A percentile compares a stretch with the other conserved stretches of the same genome.
These are phyloP conservation scores for Sisymbrium irio DNA, from an alignment of 345 rosid species.

Conservation along the genomic window DNA sequence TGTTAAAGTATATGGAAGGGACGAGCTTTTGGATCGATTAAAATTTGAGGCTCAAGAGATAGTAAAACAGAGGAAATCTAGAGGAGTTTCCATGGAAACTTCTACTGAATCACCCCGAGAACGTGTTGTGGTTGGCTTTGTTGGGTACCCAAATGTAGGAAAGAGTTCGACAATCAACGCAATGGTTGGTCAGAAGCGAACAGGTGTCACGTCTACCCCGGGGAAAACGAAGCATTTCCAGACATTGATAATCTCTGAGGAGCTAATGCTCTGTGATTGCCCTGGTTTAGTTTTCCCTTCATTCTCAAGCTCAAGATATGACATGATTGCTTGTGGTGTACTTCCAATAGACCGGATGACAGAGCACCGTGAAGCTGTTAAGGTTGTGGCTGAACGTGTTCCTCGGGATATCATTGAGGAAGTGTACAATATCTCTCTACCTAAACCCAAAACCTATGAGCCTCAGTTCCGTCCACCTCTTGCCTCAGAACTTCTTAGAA, in stretches of 20 bases:
- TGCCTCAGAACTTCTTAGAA: constrained; percentile 67
- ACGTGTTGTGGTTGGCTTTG: constrained; percentile 75
- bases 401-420: constrained; percentile 63
- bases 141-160: constrained; percentile 96
- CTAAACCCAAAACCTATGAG: constrained; percentile 85
- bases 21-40: constrained; percentile 70
- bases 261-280: constrained; percentile 84
- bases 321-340: constrained; percentile 93
- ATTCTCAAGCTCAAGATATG: constrained; percentile 84
- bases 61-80: constrained; percentile 51
- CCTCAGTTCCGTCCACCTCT: constrained; percentile 71
- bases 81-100: constrained; percentile 30
- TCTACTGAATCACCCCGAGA: constrained; percentile 27
- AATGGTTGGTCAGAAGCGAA: constrained; percentile 83
- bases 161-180: constrained; percentile 96
- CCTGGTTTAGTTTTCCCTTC: constrained; percentile 93
- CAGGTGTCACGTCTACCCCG: constrained; percentile 92
- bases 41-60: constrained; percentile 77
- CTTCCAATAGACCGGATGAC: constrained; percentile 93
- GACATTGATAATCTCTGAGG: constrained; percentile 73
- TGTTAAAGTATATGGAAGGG: constrained; percentile 70
- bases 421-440: constrained; percentile 70
- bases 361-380: constrained; percentile 82
- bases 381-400: constrained; percentile 77
- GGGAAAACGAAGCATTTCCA: constrained; percentile 98